phyloP scores from a whole-genome alignment of 345 rosid genomes.

The Lumnitzera littorea region DNA sequence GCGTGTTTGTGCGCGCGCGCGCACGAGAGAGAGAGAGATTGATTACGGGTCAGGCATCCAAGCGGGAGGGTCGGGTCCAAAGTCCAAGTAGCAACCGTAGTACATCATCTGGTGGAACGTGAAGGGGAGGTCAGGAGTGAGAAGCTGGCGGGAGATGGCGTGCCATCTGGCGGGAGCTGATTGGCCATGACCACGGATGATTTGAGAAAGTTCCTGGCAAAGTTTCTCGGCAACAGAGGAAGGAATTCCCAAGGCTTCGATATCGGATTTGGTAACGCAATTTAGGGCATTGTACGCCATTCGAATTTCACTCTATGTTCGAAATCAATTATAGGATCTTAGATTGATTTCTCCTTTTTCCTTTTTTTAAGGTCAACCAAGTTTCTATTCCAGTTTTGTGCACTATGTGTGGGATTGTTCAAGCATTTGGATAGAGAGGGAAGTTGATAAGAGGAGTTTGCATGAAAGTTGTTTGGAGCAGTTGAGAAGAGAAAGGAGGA shows the following conservation, averaged over 20 bases:
- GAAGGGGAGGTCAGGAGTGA: slow-evolving; percentile 71
- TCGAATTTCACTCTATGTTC: background rate
- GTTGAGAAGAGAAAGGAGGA: no score
- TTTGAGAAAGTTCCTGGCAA: slow-evolving; percentile 28
- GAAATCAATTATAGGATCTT: no score
- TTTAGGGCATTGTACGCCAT: slow-evolving; percentile 48
- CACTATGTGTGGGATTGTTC: no score
- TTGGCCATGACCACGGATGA: slow-evolving; percentile 28
- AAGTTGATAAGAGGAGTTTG: no score
- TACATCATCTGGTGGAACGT: slow-evolving; percentile 79
- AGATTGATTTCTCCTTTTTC: no score
- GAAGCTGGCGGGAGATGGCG: slow-evolving; percentile 41
- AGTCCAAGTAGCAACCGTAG: slow-evolving; percentile 73
- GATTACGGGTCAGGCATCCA: slow-evolving; percentile 82
- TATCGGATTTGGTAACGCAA: slow-evolving; percentile 39
- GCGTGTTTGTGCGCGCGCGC: no score
- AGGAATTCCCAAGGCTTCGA: slow-evolving; percentile 57
- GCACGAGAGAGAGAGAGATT: background rate
- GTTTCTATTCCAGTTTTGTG: no score
- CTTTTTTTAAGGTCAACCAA: no score
- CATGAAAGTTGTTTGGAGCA: no score
- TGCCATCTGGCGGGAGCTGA: slow-evolving; percentile 51
- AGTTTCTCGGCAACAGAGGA: slow-evolving; percentile 28
- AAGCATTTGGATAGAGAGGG: no score
- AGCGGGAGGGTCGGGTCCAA: slow-evolving; percentile 84